Evolutionary conservation across 495 filamentous ascomycete species (phyloP).

Genomic region (Xylaria acuta): DNA sequence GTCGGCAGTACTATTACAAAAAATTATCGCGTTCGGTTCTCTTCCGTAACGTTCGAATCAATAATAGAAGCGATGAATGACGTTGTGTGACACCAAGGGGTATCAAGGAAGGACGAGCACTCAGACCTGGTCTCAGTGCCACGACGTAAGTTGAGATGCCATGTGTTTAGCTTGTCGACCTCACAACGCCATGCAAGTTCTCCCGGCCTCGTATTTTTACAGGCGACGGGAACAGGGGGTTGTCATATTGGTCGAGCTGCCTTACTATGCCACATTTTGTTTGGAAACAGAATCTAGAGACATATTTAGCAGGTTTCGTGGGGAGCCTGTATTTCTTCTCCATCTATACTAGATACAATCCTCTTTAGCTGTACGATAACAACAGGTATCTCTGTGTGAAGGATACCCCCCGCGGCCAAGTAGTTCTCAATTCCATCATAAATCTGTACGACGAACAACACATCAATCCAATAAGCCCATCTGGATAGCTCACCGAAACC

Average conservation of each 20-base stretch:
- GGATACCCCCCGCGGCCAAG: neutral
- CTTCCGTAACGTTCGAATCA: neutral
- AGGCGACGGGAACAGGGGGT: neutral
- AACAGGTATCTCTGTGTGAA: neutral
- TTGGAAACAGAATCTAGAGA: neutral
- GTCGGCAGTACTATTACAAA: neutral
- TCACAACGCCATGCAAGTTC: neutral
- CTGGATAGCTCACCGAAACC: neutral
- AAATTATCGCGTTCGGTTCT: neutral
- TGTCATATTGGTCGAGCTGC: neutral
- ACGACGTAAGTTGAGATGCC: neutral
- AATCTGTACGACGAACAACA: constrained; percentile 3
- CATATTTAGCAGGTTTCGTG: too few species aligned
- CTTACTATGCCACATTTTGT: neutral
- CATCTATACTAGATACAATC: neutral
- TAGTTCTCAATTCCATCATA: neutral
- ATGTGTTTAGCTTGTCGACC: neutral
- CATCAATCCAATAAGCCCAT: neutral
- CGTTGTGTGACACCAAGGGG: neutral
- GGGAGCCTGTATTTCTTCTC: neutral
- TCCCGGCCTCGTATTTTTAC: neutral
- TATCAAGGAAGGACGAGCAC: neutral
- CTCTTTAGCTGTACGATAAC: neutral
- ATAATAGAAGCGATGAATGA: neutral
- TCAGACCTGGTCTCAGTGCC: neutral